Conservation (phyloP, 139 green algal genomes). For the Chlorella ohadii region DNA sequence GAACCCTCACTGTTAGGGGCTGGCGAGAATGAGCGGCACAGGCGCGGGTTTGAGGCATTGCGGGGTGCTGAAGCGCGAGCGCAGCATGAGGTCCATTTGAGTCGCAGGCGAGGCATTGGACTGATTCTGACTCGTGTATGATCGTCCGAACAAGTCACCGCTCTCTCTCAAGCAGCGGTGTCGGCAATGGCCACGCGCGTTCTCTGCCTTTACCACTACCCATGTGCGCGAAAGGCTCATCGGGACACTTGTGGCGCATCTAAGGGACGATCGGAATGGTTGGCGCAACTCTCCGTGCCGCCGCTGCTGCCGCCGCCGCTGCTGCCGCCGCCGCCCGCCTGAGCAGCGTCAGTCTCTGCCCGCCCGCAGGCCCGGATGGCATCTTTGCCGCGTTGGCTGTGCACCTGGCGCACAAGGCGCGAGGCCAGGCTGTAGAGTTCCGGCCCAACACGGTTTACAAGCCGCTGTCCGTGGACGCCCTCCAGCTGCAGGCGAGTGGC, state of each 20-base stretch:
- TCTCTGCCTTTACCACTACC: constrained; percentile 45
- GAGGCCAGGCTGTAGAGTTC: constrained; percentile 6
- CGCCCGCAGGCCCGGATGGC: constrained; percentile 29
- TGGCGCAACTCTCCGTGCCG: neutral
- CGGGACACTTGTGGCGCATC: neutral
- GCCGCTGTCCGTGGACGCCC: neutral
- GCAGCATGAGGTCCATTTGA: too few species aligned
- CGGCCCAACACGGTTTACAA: constrained; percentile 25
- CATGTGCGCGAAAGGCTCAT: neutral
- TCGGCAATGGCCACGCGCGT: neutral
- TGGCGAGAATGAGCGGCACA: too few species aligned
- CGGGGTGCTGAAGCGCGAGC: too few species aligned
- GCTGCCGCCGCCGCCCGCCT: neutral
- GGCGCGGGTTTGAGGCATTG: too few species aligned
- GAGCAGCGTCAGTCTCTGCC: too few species aligned
- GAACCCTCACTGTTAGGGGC: too few species aligned
- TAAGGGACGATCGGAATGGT: neutral
- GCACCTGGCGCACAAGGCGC: constrained; percentile 24
- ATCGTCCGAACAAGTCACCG: too few species aligned
- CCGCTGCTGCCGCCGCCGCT: neutral
- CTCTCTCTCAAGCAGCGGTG: too few species aligned
- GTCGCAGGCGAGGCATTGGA: too few species aligned
- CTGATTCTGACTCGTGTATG: too few species aligned
- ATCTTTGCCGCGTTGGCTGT: constrained; percentile 38
- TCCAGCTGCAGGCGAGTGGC: constrained; percentile 24